Evolutionary conservation across 2,329 filamentous ascomycete species (phyloP), one percentile per base, ranked within the genome.

Genomic region (Scorias spongiosa): DNA sequence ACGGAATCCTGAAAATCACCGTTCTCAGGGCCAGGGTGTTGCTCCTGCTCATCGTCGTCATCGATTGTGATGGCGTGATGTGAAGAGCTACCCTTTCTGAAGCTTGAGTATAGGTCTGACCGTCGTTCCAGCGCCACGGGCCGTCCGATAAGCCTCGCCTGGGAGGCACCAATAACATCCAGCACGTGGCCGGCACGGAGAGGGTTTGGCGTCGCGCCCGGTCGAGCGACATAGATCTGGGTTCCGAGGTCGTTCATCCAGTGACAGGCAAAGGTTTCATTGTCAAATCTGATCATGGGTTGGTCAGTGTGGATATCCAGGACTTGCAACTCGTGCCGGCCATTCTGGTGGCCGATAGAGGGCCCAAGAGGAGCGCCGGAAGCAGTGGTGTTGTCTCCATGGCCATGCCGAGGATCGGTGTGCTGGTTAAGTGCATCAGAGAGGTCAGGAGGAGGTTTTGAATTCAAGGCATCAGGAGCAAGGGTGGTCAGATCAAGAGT

Each of bases 211-310:
- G 37, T 62, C 48, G 34, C 56, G 51, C 48, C 70, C 63, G 48
- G 69, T 26, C 53, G 48, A 17, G 72, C 12, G 63, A 63, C 1
- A 71, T 72, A 56, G 54, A 95, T 81, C 37, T 93, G 74, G 0
- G 87, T 93, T 30, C 89, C 89, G 38, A 93, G 75, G 47, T 86
- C 81, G 48, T 84, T 78, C 10, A 77, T 75, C 89, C 89, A 96
- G 39, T 76, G 67, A 50, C 86, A 89, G 49, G 77, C 78, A 58
- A 88, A 91, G 17, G 93, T 67, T 48, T 80, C 76, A 28, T 82
- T 83, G 46, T 81, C 74, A 63, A 93, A 93, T 17, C 82, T 81
- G 46, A 94, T 72, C 26, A 94, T 67, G 0, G 89, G 89, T 41
- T 83, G 81, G 2, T 66, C 56, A 1, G 80, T 80, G 61, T 93